These are phyloP conservation scores for Trichoderma arundinaceum DNA, from an alignment of 2,329 filamentous ascomycete genomes.

Conservation along the genomic window DNA sequence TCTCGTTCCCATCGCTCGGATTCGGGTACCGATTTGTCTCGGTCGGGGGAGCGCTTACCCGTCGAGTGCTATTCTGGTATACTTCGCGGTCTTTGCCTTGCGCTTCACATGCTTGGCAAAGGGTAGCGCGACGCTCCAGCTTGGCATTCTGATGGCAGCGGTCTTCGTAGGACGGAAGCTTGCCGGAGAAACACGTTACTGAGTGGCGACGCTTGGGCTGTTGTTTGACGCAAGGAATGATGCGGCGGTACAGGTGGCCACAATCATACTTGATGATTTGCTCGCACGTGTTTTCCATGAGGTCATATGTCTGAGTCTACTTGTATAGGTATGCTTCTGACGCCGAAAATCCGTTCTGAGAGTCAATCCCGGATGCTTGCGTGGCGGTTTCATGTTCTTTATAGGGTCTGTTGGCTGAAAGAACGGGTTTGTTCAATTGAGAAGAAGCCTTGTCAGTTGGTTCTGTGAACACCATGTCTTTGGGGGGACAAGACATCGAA, in stretches of 20 bases:
- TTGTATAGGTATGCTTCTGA: neutral
- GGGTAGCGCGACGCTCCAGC: constrained; percentile 6
- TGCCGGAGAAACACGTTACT: neutral
- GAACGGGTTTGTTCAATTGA: neutral
- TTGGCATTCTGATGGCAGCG: neutral
- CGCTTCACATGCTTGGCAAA: constrained; percentile 19
- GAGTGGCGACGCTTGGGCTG: neutral
- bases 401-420: neutral
- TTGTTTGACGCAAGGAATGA: constrained; percentile 5
- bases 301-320: neutral
- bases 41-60: neutral
- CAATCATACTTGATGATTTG: constrained; percentile 35
- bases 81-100: constrained; percentile 4
- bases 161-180: neutral
- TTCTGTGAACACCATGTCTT: neutral
- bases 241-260: constrained; percentile 34
- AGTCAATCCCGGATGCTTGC: neutral
- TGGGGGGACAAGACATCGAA: neutral
- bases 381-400: neutral
- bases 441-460: neutral
- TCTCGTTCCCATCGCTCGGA: neutral
- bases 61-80: neutral
- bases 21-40: neutral
- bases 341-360: no score
- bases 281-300: constrained; percentile 35